phyloP scores from a whole-genome alignment of 257 asterid genomes.

The Misopates orontium region DNA sequence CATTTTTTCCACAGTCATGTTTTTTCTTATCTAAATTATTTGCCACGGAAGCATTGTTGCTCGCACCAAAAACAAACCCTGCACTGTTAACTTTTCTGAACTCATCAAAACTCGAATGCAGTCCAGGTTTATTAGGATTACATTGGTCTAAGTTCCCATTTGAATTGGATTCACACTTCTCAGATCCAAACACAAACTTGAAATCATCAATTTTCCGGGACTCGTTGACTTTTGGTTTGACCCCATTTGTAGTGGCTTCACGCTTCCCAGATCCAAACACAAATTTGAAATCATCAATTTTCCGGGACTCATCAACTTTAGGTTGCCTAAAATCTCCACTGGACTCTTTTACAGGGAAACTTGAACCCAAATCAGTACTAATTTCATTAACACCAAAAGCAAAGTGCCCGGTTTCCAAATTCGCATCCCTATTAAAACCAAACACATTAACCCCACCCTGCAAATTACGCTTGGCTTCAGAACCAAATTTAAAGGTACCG shows the following conservation, averaged over 20 bases:
- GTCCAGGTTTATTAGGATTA: slow-evolving; percentile 22
- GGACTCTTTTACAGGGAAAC: slow-evolving; percentile 19
- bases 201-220: slow-evolving; percentile 18
- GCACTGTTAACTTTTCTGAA: slow-evolving; percentile 23
- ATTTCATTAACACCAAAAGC: background rate
- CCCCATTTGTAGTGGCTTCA: slow-evolving; percentile 25
- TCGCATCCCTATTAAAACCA: slow-evolving; percentile 21
- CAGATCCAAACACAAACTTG: slow-evolving; percentile 25
- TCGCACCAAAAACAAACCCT: slow-evolving; percentile 38
- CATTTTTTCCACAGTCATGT: slow-evolving; percentile 16
- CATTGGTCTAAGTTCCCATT: slow-evolving; percentile 28
- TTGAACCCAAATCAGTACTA: slow-evolving; percentile 18
- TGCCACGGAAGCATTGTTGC: slow-evolving; percentile 14
- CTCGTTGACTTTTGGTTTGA: slow-evolving; percentile 19
- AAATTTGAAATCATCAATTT: slow-evolving; percentile 17
- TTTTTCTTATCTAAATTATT: slow-evolving; percentile 16
- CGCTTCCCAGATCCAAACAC: slow-evolving; percentile 27
- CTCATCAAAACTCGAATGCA: slow-evolving; percentile 25
- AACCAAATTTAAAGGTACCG: slow-evolving; percentile 36
- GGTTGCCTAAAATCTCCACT: slow-evolving; percentile 21
- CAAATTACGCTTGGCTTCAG: background rate
- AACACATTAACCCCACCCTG: slow-evolving; percentile 4
- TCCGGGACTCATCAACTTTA: slow-evolving; percentile 20
- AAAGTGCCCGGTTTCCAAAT: too few relatives aligned
- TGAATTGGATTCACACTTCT: slow-evolving; percentile 23